Evolutionary conservation across 2,329 filamentous ascomycete species (phyloP).

Genomic region (Xylariaceae sp.): DNA sequence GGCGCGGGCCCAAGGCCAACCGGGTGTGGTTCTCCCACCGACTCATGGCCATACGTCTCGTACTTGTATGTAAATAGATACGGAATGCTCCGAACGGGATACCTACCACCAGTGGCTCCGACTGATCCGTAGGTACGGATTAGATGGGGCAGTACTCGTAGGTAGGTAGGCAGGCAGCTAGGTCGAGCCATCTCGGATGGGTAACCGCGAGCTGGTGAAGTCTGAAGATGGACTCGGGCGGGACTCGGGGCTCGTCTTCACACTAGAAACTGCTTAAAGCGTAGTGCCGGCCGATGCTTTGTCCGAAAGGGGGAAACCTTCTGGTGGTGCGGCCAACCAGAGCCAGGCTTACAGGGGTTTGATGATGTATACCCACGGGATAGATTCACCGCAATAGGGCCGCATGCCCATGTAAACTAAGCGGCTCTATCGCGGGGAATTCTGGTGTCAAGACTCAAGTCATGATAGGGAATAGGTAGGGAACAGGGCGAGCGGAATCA

Average conservation of each 20-base stretch:
- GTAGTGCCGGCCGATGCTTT: conserved; percentile 11
- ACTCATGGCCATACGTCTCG: no score
- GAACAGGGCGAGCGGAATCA: not conserved
- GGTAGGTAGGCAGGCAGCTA: not conserved
- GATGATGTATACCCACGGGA: conserved; percentile 4
- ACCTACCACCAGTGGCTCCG: no score
- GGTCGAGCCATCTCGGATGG: not conserved
- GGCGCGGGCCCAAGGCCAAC: no score
- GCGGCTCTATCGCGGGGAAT: conserved; percentile 33
- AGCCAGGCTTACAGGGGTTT: conserved; percentile 14
- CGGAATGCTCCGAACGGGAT: no score
- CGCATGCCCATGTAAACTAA: conserved; percentile 28
- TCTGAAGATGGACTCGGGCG: not conserved
- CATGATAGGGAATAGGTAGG: conserved; percentile 6
- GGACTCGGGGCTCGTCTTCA: not conserved
- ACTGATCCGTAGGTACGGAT: not conserved
- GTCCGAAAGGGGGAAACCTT: conserved; percentile 15
- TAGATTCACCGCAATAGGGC: conserved; percentile 31
- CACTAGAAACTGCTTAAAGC: conserved; percentile 2
- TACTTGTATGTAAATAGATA: no score
- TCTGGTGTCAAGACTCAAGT: conserved; percentile 6
- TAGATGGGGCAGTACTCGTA: not conserved
- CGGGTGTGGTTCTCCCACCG: no score
- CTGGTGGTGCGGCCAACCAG: conserved; percentile 16
- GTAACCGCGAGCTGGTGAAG: not conserved